Evolutionary conservation across 345 rosid genomes (phyloP).

Genomic region (Bretschneidera sinensis): DNA sequence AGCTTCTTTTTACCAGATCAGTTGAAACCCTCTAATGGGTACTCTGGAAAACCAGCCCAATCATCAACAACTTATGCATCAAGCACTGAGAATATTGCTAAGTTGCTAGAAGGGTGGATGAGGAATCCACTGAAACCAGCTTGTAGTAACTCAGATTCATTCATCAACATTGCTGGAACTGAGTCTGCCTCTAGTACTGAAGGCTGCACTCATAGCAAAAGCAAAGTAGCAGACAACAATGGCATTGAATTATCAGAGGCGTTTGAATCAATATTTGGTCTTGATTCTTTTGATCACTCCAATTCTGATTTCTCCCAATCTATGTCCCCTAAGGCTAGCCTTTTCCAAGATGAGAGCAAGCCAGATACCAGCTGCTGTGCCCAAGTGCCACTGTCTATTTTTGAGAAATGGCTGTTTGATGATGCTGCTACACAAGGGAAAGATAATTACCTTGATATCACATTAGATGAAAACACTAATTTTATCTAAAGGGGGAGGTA

Average conservation of each 20-base stretch:
- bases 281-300: conserved; percentile 46
- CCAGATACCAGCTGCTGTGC: conserved; percentile 25
- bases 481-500: conserved; percentile 34
- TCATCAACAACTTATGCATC: conserved; percentile 50
- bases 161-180: conserved; percentile 5
- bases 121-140: conserved; percentile 31
- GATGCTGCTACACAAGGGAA: conserved; percentile 43
- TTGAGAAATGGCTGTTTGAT: conserved; percentile 73
- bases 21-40: conserved; percentile 17
- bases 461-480: conserved; percentile 39
- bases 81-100: conserved; percentile 66
- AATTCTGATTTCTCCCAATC: conserved; percentile 43
- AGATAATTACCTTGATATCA: conserved; percentile 41
- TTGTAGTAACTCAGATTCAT: conserved; percentile 12
- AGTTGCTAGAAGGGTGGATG: conserved; percentile 65
- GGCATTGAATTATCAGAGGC: conserved; percentile 25
- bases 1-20: conserved; percentile 10
- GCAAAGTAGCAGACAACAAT: conserved; percentile 18
- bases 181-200: conserved; percentile 28
- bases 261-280: conserved; percentile 39
- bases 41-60: conserved; percentile 17
- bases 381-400: conserved; percentile 44
- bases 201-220: conserved; percentile 18
- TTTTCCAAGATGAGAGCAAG: conserved; percentile 47
- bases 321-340: conserved; percentile 34